A percentile compares a stretch with the other conserved stretches of the same genome.
Evolutionary conservation across 75 land plant genomes (phyloP).

Genomic region (Picea glauca): DNA sequence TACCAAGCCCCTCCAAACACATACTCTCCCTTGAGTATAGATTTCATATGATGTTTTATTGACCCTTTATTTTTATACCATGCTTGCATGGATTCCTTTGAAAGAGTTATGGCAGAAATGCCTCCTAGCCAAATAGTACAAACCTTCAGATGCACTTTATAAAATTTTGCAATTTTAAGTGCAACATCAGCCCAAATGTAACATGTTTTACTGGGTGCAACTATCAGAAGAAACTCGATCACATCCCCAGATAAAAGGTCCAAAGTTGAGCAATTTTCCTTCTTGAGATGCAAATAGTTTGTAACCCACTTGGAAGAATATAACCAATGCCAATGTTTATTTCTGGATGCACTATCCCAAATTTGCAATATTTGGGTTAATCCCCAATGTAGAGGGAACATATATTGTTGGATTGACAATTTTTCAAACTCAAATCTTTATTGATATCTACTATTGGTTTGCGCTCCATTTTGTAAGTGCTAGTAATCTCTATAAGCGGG

Average conservation of each 20-base stretch:
- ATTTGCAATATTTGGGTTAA: constrained; percentile 85
- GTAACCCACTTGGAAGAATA: constrained; percentile 63
- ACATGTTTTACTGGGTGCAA: constrained; percentile 47
- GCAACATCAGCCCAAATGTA: constrained; percentile 55
- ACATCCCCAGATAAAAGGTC: constrained; percentile 60
- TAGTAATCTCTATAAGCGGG: no score
- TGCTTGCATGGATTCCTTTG: neutral
- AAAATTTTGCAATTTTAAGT: constrained; percentile 33
- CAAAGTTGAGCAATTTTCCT: constrained; percentile 67
- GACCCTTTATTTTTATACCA: neutral
- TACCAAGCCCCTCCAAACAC: no score
- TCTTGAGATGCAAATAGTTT: constrained; percentile 25
- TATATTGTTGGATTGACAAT: constrained; percentile 91
- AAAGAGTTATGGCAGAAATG: neutral
- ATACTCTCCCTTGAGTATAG: constrained; percentile 9
- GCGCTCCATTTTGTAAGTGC: no score
- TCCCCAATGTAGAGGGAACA: constrained; percentile 90
- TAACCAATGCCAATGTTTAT: constrained; percentile 63
- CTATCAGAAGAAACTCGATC: constrained; percentile 63
- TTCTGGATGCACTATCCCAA: constrained; percentile 63
- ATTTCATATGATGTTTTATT: neutral
- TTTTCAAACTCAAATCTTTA: constrained; percentile 78
- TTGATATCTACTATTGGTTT: constrained; percentile 57
- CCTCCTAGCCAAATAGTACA: constrained; percentile 68
- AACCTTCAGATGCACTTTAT: constrained; percentile 31